Evolutionary conservation across 116 monocot genomes (phyloP).

Genomic region (Phalaenopsis hybrid): DNA sequence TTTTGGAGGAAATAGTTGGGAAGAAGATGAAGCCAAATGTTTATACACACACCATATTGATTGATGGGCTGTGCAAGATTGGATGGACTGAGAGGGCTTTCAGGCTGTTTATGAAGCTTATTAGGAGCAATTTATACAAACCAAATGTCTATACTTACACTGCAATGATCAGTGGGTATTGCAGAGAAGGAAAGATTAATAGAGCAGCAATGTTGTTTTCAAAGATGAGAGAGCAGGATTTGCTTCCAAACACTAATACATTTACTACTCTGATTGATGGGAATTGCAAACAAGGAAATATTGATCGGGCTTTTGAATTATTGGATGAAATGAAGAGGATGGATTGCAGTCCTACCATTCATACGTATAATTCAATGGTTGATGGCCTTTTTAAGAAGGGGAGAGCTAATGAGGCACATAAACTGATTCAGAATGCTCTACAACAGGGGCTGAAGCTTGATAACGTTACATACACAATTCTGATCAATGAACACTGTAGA

Average conservation of each 20-base stretch:
- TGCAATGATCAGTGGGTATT: conserved; percentile 89
- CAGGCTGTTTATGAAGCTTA: conserved; percentile 86
- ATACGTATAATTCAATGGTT: conserved; percentile 71
- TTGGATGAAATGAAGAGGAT: conserved; percentile 53
- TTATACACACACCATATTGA: conserved; percentile 77
- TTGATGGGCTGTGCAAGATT: conserved; percentile 88
- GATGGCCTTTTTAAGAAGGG: conserved; percentile 70
- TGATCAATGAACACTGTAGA: conserved; percentile 76
- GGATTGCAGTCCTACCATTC: conserved; percentile 61
- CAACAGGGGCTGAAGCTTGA: conserved; percentile 51
- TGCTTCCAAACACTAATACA: conserved; percentile 70
- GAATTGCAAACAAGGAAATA: conserved; percentile 71
- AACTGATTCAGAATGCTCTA: conserved; percentile 30
- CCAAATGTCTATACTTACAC: conserved; percentile 88
- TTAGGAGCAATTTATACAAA: conserved; percentile 75
- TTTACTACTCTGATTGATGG: conserved; percentile 76
- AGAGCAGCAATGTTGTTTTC: conserved; percentile 81
- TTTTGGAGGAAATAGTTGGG: conserved; percentile 76
- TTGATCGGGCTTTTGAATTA: conserved; percentile 49
- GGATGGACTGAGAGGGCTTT: conserved; percentile 96
- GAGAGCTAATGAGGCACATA: conserved; percentile 49
- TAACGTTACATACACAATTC: conserved; percentile 73
- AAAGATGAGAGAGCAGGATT: conserved; percentile 75
- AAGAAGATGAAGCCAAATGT: conserved; percentile 85
- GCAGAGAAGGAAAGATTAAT: conserved; percentile 68